Percentiles rank a stretch among this genome's conserved stretches.
phyloP scores from a whole-genome alignment of 1,139 yeast genomes.

The Scheffersomyces titani region DNA sequence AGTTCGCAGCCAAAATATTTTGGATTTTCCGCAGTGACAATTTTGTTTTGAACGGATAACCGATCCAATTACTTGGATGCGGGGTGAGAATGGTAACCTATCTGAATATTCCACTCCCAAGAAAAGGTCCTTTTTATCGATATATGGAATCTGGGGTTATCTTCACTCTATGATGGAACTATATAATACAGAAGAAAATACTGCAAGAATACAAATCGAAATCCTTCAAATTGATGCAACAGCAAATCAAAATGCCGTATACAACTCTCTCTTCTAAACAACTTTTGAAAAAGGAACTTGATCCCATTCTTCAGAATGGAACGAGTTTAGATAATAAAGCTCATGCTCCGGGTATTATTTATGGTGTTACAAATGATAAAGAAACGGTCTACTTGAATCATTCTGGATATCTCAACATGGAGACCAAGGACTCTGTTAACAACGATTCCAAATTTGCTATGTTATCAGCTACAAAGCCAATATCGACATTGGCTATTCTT shows the following conservation, averaged over 20 bases:
- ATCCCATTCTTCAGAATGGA: not conserved
- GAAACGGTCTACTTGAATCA: slow-evolving; percentile 7
- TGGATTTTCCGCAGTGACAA: not conserved
- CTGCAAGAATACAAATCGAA: not conserved
- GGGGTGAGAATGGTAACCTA: not conserved
- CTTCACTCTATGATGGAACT: not conserved
- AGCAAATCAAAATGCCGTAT: not conserved
- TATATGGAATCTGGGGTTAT: not conserved
- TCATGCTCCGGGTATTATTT: slow-evolving; percentile 5
- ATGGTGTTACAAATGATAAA: slow-evolving; percentile 5
- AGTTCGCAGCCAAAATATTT: slow-evolving; percentile 1
- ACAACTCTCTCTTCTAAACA: not conserved
- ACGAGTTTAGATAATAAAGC: not conserved
- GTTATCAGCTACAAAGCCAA: slow-evolving; percentile 14
- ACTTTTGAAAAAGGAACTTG: not conserved
- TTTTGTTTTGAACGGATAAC: not conserved
- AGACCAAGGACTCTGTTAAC: not conserved
- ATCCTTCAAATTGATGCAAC: not conserved
- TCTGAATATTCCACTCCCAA: not conserved
- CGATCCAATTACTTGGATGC: not conserved
- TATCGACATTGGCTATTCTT: slow-evolving; percentile 19
- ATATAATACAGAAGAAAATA: not conserved
- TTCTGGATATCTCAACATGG: slow-evolving; percentile 3
- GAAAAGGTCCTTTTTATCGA: not conserved
- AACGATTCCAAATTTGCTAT: slow-evolving; percentile 1